Percentiles rank a stretch among this genome's conserved stretches.
These are phyloP conservation scores for Astragalus membranaceus DNA, from an alignment of 306 rosid genomes.

Conservation along the genomic window DNA sequence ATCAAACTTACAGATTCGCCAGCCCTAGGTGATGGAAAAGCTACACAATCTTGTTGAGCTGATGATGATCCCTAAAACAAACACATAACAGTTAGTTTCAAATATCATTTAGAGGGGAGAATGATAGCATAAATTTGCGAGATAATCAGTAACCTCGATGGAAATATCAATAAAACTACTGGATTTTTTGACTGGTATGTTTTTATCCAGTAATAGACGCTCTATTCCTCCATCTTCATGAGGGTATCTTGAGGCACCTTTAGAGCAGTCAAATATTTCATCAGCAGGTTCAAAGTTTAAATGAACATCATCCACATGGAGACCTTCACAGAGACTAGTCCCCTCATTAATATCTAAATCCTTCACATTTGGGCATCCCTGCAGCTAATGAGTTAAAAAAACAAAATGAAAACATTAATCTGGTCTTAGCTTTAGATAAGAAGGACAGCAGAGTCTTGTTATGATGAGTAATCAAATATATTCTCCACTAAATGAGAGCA, in stretches of 20 bases:
- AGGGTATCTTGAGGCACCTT: conserved; percentile 38
- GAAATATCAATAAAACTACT: conserved; percentile 44
- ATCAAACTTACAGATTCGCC: conserved; percentile 39
- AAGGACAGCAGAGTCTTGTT: not conserved
- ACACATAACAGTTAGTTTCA: conserved; percentile 21
- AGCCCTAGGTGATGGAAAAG: conserved; percentile 41
- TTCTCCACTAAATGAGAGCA: not conserved
- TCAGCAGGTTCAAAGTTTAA: conserved; percentile 37
- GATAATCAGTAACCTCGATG: conserved; percentile 46
- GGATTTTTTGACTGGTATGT: conserved; percentile 49
- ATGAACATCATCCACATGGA: conserved; percentile 40
- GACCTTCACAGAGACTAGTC: conserved; percentile 41
- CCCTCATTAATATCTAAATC: conserved; percentile 39
- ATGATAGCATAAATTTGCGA: not conserved
- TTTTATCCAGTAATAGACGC: conserved; percentile 52
- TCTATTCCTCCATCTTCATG: conserved; percentile 55
- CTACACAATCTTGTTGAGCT: conserved; percentile 43
- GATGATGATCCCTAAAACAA: conserved; percentile 56
- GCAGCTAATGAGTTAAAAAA: conserved; percentile 17
- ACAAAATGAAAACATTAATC: not conserved
- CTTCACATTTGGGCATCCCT: conserved; percentile 42
- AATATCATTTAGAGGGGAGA: not conserved
- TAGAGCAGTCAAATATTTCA: conserved; percentile 44
- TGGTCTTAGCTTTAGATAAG: conserved; percentile 4
- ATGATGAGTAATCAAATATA: conserved; percentile 3